phyloP scores from a whole-genome alignment of 2,329 filamentous ascomycete species.

The Parastagonospora avenae region DNA sequence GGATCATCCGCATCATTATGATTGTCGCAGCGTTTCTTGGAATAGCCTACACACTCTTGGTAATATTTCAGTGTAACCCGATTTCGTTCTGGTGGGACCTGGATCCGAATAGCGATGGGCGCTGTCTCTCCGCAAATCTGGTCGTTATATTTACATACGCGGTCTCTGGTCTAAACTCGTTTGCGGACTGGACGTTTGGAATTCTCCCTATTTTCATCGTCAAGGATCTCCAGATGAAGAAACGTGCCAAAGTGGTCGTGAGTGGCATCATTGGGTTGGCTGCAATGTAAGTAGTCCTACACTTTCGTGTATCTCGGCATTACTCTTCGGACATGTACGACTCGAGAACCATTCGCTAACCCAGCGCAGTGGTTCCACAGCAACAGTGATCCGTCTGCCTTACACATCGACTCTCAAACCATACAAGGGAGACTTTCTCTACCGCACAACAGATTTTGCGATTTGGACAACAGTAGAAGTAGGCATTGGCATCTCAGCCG shows the following conservation, averaged over 20 bases:
- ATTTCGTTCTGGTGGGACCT: constrained; percentile 56
- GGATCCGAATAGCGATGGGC: constrained; percentile 42
- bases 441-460: constrained; percentile 36
- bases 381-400: constrained; percentile 36
- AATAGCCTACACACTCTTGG: constrained; percentile 55
- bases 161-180: constrained; percentile 31
- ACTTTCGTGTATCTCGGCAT: not conserved
- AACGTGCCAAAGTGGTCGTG: constrained; percentile 57
- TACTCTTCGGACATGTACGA: too few species aligned
- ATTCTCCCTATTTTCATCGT: constrained; percentile 55
- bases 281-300: constrained; percentile 31
- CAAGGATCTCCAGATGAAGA: constrained; percentile 61
- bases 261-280: constrained; percentile 58
- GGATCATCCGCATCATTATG: constrained; percentile 55
- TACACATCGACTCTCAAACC: constrained; percentile 31
- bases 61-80: constrained; percentile 59
- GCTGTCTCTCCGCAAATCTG: constrained; percentile 49
- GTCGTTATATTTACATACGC: constrained; percentile 59
- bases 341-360: constrained; percentile 6
- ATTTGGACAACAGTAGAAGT: constrained; percentile 39
- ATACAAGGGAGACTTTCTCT: constrained; percentile 40
- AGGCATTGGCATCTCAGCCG: constrained; percentile 34
- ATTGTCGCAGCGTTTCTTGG: constrained; percentile 51
- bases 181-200: constrained; percentile 38
- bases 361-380: constrained; percentile 45